These are phyloP conservation scores for Goffeauzyma gilvescens DNA, from an alignment of 768 basidiomycete species.

Conservation along the genomic window DNA sequence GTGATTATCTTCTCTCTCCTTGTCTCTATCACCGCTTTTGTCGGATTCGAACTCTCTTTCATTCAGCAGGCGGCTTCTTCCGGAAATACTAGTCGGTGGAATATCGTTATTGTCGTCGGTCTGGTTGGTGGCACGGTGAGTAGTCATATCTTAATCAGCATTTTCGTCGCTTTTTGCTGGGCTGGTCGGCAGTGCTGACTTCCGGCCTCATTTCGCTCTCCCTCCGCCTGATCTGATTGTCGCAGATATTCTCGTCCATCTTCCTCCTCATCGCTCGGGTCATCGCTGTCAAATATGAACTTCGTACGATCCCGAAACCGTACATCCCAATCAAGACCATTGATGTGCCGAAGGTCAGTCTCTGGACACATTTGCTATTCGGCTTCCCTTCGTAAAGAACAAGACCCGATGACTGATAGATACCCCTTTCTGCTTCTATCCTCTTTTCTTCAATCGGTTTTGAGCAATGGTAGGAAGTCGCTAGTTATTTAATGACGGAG, in stretches of 20 bases:
- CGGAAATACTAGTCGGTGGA: slow-evolving; percentile 13
- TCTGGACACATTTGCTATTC: neutral
- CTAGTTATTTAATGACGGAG: slow-evolving; percentile 28
- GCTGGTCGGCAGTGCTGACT: too few relatives aligned
- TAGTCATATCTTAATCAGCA: neutral
- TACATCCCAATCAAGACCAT: slow-evolving; percentile 30
- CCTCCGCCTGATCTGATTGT: too few relatives aligned
- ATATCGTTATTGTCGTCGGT: slow-evolving; percentile 25
- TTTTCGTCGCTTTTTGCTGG: too few relatives aligned
- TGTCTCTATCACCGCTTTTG: neutral
- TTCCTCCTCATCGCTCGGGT: slow-evolving; percentile 12
- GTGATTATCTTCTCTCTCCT: slow-evolving; percentile 7
- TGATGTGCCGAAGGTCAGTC: slow-evolving; percentile 26
- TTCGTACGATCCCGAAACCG: slow-evolving; percentile 30
- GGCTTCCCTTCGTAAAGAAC: neutral
- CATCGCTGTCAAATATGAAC: slow-evolving; percentile 12
- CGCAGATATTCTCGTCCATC: slow-evolving; percentile 7
- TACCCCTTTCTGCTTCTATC: neutral
- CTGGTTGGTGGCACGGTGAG: slow-evolving; percentile 24
- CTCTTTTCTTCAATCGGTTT: neutral
- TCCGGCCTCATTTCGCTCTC: too few relatives aligned
- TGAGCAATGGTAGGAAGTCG: slow-evolving; percentile 14
- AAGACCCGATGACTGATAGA: neutral
- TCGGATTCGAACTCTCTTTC: slow-evolving; percentile 3
- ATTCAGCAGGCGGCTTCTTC: slow-evolving; percentile 9